Evolutionary conservation across 176 grass and related monocot species (phyloP).

Genomic region (maize (Zea mays)): DNA sequence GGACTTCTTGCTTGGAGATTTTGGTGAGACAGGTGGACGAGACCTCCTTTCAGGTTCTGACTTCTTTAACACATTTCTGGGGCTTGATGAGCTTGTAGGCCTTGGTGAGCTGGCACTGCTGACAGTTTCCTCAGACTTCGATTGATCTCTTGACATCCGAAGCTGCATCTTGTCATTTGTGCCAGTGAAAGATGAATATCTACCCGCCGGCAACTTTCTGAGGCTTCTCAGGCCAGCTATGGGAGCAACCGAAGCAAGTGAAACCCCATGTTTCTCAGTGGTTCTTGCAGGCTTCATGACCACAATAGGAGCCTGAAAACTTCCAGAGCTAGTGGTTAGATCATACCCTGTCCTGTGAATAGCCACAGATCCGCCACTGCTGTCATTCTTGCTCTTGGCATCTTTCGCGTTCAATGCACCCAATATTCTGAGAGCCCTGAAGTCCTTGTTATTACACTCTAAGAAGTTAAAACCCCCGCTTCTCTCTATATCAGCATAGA

Average conservation of each 20-base stretch:
- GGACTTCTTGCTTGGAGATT: conserved; percentile 46
- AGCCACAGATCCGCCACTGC: conserved; percentile 23
- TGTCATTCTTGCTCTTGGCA: conserved; percentile 41
- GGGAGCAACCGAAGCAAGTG: conserved; percentile 46
- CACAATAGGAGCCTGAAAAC: conserved; percentile 73
- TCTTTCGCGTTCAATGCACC: conserved; percentile 53
- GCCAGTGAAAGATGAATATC: conserved; percentile 26
- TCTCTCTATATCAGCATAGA: conserved; percentile 63
- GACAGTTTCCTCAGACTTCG: conserved; percentile 38
- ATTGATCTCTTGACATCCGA: conserved; percentile 37
- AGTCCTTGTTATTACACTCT: conserved; percentile 65
- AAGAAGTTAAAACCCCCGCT: conserved; percentile 55
- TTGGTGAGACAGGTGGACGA: conserved; percentile 57
- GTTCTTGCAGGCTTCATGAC: conserved; percentile 79
- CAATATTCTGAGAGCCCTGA: conserved; percentile 68
- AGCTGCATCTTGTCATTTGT: conserved; percentile 40
- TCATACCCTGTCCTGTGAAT: conserved; percentile 21
- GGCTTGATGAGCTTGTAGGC: conserved; percentile 58
- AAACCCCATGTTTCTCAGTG: conserved; percentile 36
- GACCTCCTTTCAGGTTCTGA: conserved; percentile 58
- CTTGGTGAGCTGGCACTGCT: conserved; percentile 49
- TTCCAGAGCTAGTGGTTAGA: conserved; percentile 41
- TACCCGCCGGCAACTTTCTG: conserved; percentile 42
- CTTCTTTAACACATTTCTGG: conserved; percentile 57
- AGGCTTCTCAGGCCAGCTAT: conserved; percentile 53